Evolutionary conservation across 176 grass and related monocot species (phyloP).

Genomic region (Carex pumila): DNA sequence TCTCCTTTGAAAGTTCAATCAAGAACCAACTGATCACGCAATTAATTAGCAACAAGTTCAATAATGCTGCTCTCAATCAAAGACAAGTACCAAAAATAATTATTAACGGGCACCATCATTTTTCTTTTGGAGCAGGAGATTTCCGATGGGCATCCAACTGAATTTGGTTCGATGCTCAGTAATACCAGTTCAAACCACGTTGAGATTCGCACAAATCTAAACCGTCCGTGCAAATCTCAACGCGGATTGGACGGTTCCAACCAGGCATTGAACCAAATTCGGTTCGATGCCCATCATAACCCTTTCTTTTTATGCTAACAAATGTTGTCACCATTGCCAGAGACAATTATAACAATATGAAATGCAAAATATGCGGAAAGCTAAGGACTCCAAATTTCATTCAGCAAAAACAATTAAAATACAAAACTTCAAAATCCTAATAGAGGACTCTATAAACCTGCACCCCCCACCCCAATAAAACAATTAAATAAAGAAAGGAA

Average conservation of each 20-base stretch:
- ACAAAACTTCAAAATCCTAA: conserved; percentile 13
- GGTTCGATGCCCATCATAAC: too few species aligned
- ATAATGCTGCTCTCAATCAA: not conserved
- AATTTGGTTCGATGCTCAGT: too few species aligned
- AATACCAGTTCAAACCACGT: too few species aligned
- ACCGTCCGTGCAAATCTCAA: too few species aligned
- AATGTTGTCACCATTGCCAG: not conserved
- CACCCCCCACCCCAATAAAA: not conserved
- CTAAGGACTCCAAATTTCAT: not conserved
- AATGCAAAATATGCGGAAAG: not conserved
- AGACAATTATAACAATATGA: not conserved
- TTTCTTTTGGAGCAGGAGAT: not conserved
- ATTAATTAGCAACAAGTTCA: not conserved
- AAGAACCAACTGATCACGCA: not conserved
- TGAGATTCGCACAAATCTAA: too few species aligned
- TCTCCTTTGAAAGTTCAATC: not conserved
- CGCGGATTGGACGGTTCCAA: too few species aligned
- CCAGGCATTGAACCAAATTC: too few species aligned
- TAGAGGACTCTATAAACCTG: not conserved
- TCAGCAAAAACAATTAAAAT: not conserved
- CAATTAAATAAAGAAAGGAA: not conserved
- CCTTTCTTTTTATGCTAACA: not conserved
- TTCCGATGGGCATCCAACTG: too few species aligned
- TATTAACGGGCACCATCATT: not conserved
- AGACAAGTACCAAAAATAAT: not conserved